Evolutionary conservation across 192 early-diverging fungal species (phyloP).

Genomic region (Chytriomyces sp.): DNA sequence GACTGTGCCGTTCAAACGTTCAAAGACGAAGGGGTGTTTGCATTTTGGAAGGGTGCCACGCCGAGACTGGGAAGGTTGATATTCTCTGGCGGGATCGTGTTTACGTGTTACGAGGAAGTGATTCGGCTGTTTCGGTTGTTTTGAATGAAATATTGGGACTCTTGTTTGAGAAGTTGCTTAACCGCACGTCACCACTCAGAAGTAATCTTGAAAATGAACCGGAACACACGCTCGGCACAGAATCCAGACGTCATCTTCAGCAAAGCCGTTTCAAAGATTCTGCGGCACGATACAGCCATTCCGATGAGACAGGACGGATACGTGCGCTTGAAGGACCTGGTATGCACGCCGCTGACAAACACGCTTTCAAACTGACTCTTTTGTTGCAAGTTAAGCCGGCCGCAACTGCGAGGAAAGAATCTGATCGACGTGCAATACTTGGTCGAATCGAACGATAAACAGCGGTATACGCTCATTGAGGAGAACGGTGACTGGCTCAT

Average conservation of each 20-base stretch:
- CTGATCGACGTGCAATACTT: slow-evolving; percentile 69
- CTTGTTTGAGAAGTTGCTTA: too few species aligned
- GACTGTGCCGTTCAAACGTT: slow-evolving; percentile 77
- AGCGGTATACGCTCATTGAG: slow-evolving; percentile 73
- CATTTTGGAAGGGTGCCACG: slow-evolving; percentile 96
- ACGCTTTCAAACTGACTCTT: neutral
- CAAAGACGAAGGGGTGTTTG: slow-evolving; percentile 75
- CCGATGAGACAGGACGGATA: slow-evolving; percentile 77
- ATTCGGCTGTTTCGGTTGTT: slow-evolving; percentile 44
- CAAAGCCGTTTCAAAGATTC: slow-evolving; percentile 79
- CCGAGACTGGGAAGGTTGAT: slow-evolving; percentile 85
- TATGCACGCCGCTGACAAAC: slow-evolving; percentile 29
- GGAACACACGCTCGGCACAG: too few species aligned
- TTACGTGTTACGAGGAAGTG: slow-evolving; percentile 81
- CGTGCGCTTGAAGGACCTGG: slow-evolving; percentile 69
- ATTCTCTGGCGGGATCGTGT: slow-evolving; percentile 86
- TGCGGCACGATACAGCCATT: slow-evolving; percentile 83
- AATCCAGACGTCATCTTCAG: slow-evolving; percentile 46
- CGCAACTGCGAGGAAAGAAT: slow-evolving; percentile 62
- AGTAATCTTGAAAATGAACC: too few species aligned
- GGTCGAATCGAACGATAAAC: slow-evolving; percentile 82
- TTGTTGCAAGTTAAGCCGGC: slow-evolving; percentile 57
- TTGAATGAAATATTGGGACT: too few species aligned
- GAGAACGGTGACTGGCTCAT: slow-evolving; percentile 62
- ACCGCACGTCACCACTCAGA: too few species aligned